Base-by-base conservation (phyloP, 345 rosid genomes). In the Carallia brachiata region DNA sequence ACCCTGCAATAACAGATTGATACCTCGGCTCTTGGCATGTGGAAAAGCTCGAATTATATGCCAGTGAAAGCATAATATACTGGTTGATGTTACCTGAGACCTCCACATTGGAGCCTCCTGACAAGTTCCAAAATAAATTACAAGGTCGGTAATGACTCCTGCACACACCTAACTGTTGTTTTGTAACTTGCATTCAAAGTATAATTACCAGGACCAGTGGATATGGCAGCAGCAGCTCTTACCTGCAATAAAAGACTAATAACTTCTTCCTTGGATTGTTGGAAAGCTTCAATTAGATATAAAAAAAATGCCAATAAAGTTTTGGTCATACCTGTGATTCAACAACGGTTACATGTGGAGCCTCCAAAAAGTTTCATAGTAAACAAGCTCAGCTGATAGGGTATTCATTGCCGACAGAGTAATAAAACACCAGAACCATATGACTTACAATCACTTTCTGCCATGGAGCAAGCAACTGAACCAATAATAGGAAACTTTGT, bases 301-400 rank as follows among this genome's bases (percentile, higher is more conserved):
- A 70, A 62, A 47, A 54, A 55, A 48, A 70, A 54, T 6, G n/a
- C 47, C 9, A 64, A 31, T 52, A 58, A 70, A 52, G 63, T 32
- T 36, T 50, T 70, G 76, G 6, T 63, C 53, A 65, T 53, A 94
- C 98, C 93, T 94, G 98, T 54, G 89, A 79, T 80, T 90, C 82
- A 65, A 80, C 76, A 76, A 91, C 88, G 72, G 91, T 83, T 62
- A 94, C 95, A 82, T 94, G 98, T 66, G 97, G 97, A 78, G 98
- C 98, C 84, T 94, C 98, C 82, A 91, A 70, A 82, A 73, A 88
- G 75, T 90, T 88, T 73, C 96, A 81, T 90, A 91, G 72, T 87
- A 91, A 75, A 90, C 97, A 67, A 91, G 96, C 83, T 91, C 97
- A 65, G 96, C 88, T 67, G 96, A 86, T 85, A 94, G 91, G 69